Conservation (phyloP, 495 filamentous ascomycete genomes). For the Xylona heveae region DNA sequence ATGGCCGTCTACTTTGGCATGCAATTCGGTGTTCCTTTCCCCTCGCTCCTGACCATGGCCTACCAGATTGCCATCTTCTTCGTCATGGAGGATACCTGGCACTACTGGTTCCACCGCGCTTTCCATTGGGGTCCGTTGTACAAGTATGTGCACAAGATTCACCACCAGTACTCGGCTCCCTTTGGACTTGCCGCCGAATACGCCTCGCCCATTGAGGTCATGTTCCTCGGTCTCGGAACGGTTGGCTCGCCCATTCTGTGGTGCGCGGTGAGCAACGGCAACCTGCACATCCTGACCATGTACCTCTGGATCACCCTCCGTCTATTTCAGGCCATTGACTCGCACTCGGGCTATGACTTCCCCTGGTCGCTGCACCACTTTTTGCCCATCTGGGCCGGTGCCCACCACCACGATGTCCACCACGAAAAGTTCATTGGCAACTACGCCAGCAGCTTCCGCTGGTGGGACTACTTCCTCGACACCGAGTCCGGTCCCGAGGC, state of each 20-base stretch:
- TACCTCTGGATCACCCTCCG: constrained; percentile 90
- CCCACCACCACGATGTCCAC: constrained; percentile 88
- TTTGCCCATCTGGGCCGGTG: constrained; percentile 95
- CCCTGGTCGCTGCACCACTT: constrained; percentile 91
- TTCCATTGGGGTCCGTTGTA: constrained; percentile 93
- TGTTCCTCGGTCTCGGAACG: constrained; percentile 87
- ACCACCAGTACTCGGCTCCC: constrained; percentile 93
- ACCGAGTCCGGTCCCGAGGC: constrained; percentile 85
- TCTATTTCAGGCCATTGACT: constrained; percentile 93
- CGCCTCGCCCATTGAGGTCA: constrained; percentile 91
- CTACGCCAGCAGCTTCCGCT: constrained; percentile 92
- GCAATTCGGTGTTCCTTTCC: constrained; percentile 76
- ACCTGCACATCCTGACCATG: constrained; percentile 92
- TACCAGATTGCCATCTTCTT: constrained; percentile 91
- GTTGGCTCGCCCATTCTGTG: constrained; percentile 68
- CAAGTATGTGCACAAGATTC: constrained; percentile 90
- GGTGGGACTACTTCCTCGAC: constrained; percentile 92
- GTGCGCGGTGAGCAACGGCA: constrained; percentile 59
- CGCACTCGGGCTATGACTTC: constrained; percentile 94
- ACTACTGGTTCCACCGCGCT: constrained; percentile 90
- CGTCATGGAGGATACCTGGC: constrained; percentile 90
- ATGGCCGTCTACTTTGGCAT: constrained; percentile 87
- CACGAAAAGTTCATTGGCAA: constrained; percentile 97
- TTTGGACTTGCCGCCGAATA: constrained; percentile 96
- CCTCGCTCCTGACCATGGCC: constrained; percentile 60